Evolutionary conservation across 352 stramenopile species (phyloP), one percentile per base, ranked within the genome.

Genomic region (Phytophthora macrochlamydospora): DNA sequence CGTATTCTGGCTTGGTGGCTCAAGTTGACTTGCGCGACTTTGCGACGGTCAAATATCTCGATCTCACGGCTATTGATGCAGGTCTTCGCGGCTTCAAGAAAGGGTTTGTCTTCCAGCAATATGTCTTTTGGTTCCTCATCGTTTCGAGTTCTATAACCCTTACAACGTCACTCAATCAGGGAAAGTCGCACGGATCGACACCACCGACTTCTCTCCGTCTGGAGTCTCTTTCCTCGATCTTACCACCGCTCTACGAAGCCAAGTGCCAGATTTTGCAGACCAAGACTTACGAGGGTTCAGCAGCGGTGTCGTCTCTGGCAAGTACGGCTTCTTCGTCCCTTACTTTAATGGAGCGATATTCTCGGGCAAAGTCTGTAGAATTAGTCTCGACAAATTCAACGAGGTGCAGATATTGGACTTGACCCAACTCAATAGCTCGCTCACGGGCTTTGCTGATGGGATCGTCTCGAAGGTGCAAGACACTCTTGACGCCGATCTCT

Each of bases 321-420:
- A 93, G 59, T 94, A 93, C 56, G 86, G 81, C 7, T 92, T 91
- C 62, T 91, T 94, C 55, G 72, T 91, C 29, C 86, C 86, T 4
- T 92, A 81, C 60, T 94, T 92, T 44, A 86, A 92, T 32, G 86
- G 86, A 24, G 67, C 59, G 3, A 65, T 60, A 0, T 90, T 90
- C 64, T 91, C 84, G 1, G 86, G 86, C 6, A 92, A 89, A 45
- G 67, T 94, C 11, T 92, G 85, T 29, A 76, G 86, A 54, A 85
- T 93, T 63, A 94, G 93, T 43, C 65, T 94, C 1, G 79, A 91
- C 29, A 92, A 78, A 35, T 94, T 92, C 32, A 65, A 91, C 44
- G 84, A 93, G 67, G 86, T 94, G 7, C 84, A 94, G 66, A 79
- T 78, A 30, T 62, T 94, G 7, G 83, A 90, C 60, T 76, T 94